Evolutionary conservation across 1,284 basidiomycete species (phyloP), one percentile per base, ranked within the genome.

Genomic region (Filobasidium uniguttulatum): DNA sequence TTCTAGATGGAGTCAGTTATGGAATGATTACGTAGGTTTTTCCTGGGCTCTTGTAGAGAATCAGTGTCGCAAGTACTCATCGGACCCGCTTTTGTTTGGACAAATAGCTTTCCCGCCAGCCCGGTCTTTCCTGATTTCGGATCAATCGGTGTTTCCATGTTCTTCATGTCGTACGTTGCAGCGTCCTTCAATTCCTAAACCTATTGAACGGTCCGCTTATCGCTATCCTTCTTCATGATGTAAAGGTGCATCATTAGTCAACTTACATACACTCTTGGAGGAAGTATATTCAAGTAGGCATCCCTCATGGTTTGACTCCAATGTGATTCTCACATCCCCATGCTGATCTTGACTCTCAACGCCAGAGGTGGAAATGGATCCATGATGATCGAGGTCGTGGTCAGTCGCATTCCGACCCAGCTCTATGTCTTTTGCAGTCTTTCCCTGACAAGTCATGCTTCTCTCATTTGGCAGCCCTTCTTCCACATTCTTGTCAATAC

Each of bases 301-400:
- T 44, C 51, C 19, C 12, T 6, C 8, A 1, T 28, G 25, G 10
- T 7, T 28, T 9, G 38, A 34, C 8, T 12, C 45, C 47, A 19
- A 47, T 29, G 15, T 3, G 9, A 1, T 14, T n/a, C n/a, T n/a
- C n/a, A n/a, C n/a, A n/a, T n/a, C n/a, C n/a, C n/a, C n/a, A n/a
- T n/a, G n/a, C n/a, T n/a, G n/a, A n/a, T n/a, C n/a, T n/a, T n/a
- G n/a, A n/a, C n/a, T n/a, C 12, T n/a, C 7, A 15, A n/a, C 3
- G 8, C 76, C 76, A 10, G 83, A 5, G 67, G 84, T 41, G 87
- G 82, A 0, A 97, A 94, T 69, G 90, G 90, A 8, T 91, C 85
- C 49, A 96, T 97, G 90, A 94, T 96, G 89, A 97, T 97, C 56
- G 91, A 97, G 67, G 87, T 90, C 10, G 87, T 94, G 57, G 83